Base-by-base conservation (phyloP, 2,329 filamentous ascomycete genomes). In the Dothideomycetes sp. region DNA sequence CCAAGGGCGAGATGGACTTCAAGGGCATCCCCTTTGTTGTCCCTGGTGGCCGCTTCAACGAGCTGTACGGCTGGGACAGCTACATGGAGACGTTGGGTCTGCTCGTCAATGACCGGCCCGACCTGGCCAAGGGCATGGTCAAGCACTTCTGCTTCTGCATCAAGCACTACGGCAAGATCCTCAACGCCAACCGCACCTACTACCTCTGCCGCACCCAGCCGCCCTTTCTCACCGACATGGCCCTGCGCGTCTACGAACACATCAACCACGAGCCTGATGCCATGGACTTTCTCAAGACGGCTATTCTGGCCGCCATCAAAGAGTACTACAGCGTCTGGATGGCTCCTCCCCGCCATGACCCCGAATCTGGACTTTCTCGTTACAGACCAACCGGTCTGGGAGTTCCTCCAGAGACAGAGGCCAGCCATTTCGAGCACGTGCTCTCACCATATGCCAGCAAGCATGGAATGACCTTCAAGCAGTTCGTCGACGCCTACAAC, bases 121-220 rank as follows among this genome's bases (percentile, higher is more conserved):
- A 95, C 53, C 67, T 96, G 40, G 87, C 87, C 49, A 94, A 95
- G 66, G 75, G 81, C 36, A 96, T 98, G 86, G 88, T 96, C 37
- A 71, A 76, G 52, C 94, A 98, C 66, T 96, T 96, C 61, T 93
- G 86, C 61, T 98, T 98, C 68, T 94, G 86, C 64, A 96, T 98
- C 62, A 81, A 88, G 59, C 89, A 98, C 62, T 98, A 98, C 58
- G 89, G 88, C 54, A 98, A 96, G 68, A 94, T 98, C 44, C 75
- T 96, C 49, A 98, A 98, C 61, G 91, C 91, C 37, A 98, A 91
- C 42, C 77, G 91, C 27, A 88, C 88, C 2, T 98, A 98, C 69
- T 98, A 98, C 57, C 77, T 98, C 12, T 82, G 78, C 47, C 81
- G 91, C 43, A 95, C 91, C 2, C 91, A 98, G 61, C 91, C 91